A percentile compares a stretch with the other conserved stretches of the same genome.
phyloP scores from a whole-genome alignment of 164 flowering plant species.

The Malania oleifera region DNA sequence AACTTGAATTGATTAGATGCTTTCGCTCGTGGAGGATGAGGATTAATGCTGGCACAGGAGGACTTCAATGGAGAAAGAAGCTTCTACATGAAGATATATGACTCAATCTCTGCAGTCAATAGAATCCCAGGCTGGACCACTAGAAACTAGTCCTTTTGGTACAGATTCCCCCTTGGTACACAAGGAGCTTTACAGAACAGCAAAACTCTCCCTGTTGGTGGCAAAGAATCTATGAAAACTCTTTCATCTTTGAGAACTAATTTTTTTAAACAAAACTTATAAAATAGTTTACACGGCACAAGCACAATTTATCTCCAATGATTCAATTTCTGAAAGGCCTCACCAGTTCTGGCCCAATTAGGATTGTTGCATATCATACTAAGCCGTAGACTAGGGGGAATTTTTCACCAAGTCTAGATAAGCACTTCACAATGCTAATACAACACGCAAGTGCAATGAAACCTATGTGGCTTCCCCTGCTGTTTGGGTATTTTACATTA shows the following conservation, averaged over 20 bases:
- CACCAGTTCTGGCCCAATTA: background rate
- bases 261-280: too few relatives aligned
- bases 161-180: constrained; percentile 15
- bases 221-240: constrained; percentile 18
- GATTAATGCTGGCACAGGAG: too few relatives aligned
- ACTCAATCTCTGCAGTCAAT: background rate
- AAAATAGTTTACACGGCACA: constrained; percentile 1
- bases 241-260: constrained; percentile 2
- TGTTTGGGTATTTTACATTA: too few relatives aligned
- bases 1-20: too few relatives aligned
- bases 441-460: too few relatives aligned
- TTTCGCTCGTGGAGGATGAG: too few relatives aligned
- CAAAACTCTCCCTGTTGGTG: constrained; percentile 19
- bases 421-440: too few relatives aligned
- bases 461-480: too few relatives aligned
- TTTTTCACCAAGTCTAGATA: too few relatives aligned
- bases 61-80: too few relatives aligned
- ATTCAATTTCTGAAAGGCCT: constrained; percentile 13
- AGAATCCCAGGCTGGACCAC: constrained; percentile 7
- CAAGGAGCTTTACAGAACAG: constrained; percentile 23
- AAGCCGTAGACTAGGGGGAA: constrained; percentile 1
- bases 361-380: constrained; percentile 8
- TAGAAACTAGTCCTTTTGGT: background rate
- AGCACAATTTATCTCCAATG: background rate
- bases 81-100: too few relatives aligned